These are phyloP conservation scores for Stellera chamaejasme DNA, from an alignment of 345 rosid genomes.

Conservation along the genomic window DNA sequence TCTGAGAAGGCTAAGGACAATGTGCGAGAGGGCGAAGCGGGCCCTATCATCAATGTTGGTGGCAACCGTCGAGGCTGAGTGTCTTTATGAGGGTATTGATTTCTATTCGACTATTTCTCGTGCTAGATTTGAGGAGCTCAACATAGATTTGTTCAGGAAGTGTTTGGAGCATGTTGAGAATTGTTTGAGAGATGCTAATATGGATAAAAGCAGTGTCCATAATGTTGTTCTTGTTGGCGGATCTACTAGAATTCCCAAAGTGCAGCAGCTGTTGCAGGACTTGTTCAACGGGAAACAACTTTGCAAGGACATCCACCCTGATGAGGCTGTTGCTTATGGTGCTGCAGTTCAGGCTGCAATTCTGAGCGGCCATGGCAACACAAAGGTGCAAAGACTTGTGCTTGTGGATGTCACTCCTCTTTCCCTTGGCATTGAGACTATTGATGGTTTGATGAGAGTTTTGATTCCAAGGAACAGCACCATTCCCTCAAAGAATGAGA, in stretches of 20 bases:
- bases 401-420: constrained; percentile 64
- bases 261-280: constrained; percentile 53
- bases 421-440: constrained; percentile 63
- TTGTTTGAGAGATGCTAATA: constrained; percentile 62
- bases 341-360: constrained; percentile 84
- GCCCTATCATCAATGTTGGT: constrained; percentile 55
- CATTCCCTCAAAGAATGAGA: constrained; percentile 74
- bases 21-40: constrained; percentile 66
- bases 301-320: constrained; percentile 70
- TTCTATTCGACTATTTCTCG: constrained; percentile 61
- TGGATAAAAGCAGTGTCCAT: constrained; percentile 56
- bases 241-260: constrained; percentile 72
- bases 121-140: constrained; percentile 47
- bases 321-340: constrained; percentile 79
- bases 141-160: constrained; percentile 63
- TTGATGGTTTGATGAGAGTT: constrained; percentile 67
- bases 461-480: constrained; percentile 68
- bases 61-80: constrained; percentile 61
- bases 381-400: constrained; percentile 67
- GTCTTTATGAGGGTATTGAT: constrained; percentile 64
- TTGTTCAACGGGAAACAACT: constrained; percentile 71
- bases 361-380: constrained; percentile 66
- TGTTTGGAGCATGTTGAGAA: constrained; percentile 75
- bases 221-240: constrained; percentile 68
- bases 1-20: constrained; percentile 59